Percentiles rank a stretch among this genome's conserved stretches.
phyloP scores from a whole-genome alignment of 768 basidiomycete species.

The Suillus subaureus region DNA sequence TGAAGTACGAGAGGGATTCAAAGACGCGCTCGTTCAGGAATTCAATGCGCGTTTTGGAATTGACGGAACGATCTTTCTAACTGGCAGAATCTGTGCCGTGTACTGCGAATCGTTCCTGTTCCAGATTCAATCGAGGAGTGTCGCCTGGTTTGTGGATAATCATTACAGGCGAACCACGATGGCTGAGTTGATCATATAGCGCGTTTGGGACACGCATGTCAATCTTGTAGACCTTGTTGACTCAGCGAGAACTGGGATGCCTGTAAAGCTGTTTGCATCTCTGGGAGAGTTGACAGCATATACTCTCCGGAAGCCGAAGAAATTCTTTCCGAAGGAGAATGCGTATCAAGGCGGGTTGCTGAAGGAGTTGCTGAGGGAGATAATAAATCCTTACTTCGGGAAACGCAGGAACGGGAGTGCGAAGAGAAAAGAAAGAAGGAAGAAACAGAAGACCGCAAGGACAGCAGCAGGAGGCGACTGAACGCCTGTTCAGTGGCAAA shows the following conservation, averaged over 20 bases:
- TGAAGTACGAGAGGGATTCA: not conserved
- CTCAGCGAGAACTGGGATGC: slow-evolving; percentile 12
- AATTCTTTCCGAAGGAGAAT: slow-evolving; percentile 30
- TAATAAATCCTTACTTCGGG: slow-evolving; percentile 20
- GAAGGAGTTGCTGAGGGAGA: slow-evolving; percentile 22
- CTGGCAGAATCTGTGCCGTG: slow-evolving; percentile 11
- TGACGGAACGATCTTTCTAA: slow-evolving; percentile 10
- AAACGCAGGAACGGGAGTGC: slow-evolving; percentile 21
- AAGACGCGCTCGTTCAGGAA: slow-evolving; percentile 12
- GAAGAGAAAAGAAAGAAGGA: slow-evolving; percentile 20
- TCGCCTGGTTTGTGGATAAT: slow-evolving; percentile 1
- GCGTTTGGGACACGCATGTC: slow-evolving; percentile 26
- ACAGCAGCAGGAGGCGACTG: not conserved
- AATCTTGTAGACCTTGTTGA: slow-evolving; percentile 37
- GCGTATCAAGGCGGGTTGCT: slow-evolving; percentile 34
- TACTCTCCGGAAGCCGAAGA: slow-evolving; percentile 15
- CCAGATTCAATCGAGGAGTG: not conserved
- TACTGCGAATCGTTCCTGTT: slow-evolving; percentile 6
- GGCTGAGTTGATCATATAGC: not conserved
- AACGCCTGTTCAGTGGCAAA: not conserved
- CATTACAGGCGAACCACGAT: not conserved
- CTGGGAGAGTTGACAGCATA: slow-evolving; percentile 25
- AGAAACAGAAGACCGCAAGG: slow-evolving; percentile 15
- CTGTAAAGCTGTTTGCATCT: slow-evolving; percentile 24
- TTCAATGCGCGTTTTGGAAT: slow-evolving; percentile 15